Base-by-base conservation (phyloP, 1,284 basidiomycete genomes). In the Austroboletus sp. region DNA sequence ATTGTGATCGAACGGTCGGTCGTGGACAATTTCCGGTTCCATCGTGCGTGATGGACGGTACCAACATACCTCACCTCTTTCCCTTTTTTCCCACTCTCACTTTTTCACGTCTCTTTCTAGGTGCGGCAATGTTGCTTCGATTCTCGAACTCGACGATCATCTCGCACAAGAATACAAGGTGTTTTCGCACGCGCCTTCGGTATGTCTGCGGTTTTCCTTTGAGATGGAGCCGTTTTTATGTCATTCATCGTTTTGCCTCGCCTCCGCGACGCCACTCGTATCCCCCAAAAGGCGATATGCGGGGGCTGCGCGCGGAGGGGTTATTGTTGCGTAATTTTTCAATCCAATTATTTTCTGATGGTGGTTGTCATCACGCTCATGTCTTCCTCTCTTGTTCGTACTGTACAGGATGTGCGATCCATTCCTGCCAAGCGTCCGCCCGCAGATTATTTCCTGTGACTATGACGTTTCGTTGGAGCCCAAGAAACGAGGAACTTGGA, bases 51-150 rank as follows among this genome's bases (percentile, higher is more conserved):
- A 21, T 21, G 21, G 21, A 21, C 21, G 21, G 21, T 21, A 6
- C 21, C 21, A 21, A 21, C 21, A 21, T 6, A 21, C 21, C 21
- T 21, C 21, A 6, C 11, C 7, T 30, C 29, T 30, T 13, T 30
- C 7, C 2, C 13, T 30, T 30, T 12, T 13, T n/a, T 32, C 30
- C 13, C 27, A 13, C 6, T 6, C 13, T n/a, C 15, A 13, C 12
- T 12, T 7, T 29, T 29, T 29, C 12, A 29, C 27, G 12, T 16
- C n/a, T 17, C 17, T 17, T 44, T 60, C 34, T 57, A 91, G 90
- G 54, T 95, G 92, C 61, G 93, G 92, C 13, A 96, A 96, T 63
- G 89, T 95, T 29, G 93, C 93, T 26, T 91, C 88, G 16, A 93
- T 97, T 56, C 73, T 96, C 16, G 87, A 94, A 61, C 73, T 97